Conservation (phyloP, 1,284 basidiomycete genomes). For the Pterulicium gracile region DNA sequence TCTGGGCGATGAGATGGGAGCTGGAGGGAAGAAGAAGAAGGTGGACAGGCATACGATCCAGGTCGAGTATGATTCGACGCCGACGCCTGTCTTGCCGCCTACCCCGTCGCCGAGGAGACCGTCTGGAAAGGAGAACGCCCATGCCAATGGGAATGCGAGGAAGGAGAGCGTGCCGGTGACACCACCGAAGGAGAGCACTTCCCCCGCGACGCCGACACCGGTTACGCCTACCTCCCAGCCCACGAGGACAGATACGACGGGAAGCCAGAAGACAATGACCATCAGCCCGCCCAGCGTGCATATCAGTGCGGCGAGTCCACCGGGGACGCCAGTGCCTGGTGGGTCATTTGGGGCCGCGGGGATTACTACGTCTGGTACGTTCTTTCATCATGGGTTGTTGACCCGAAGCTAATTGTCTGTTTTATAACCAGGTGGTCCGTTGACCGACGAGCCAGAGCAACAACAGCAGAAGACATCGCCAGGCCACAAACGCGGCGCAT, state of each 20-base stretch:
- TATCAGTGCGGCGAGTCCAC: neutral
- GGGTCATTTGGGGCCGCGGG: neutral
- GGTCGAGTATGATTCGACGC: constrained; percentile 68
- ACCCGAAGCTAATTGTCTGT: too few species aligned
- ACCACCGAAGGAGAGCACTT: neutral
- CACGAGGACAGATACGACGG: neutral
- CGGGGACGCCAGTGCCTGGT: neutral
- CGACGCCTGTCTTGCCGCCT: constrained; percentile 18
- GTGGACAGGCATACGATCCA: constrained; percentile 76
- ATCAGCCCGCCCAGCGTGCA: constrained; percentile 1
- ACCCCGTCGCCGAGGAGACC: constrained; percentile 19
- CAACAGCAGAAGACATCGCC: neutral
- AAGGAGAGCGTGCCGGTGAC: constrained; percentile 16
- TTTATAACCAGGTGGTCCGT: too few species aligned
- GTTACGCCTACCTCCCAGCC: neutral
- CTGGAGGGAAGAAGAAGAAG: constrained; percentile 28
- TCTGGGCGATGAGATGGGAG: too few species aligned
- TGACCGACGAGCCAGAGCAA: neutral
- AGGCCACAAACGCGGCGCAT: neutral
- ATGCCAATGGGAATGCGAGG: constrained; percentile 10
- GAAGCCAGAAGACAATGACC: too few species aligned
- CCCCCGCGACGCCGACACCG: constrained; percentile 2
- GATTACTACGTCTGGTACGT: too few species aligned
- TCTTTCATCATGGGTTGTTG: too few species aligned
- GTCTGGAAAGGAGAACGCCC: constrained; percentile 19